These are phyloP conservation scores for Suillus luteus DNA, from an alignment of 768 basidiomycete species.

Conservation along the genomic window DNA sequence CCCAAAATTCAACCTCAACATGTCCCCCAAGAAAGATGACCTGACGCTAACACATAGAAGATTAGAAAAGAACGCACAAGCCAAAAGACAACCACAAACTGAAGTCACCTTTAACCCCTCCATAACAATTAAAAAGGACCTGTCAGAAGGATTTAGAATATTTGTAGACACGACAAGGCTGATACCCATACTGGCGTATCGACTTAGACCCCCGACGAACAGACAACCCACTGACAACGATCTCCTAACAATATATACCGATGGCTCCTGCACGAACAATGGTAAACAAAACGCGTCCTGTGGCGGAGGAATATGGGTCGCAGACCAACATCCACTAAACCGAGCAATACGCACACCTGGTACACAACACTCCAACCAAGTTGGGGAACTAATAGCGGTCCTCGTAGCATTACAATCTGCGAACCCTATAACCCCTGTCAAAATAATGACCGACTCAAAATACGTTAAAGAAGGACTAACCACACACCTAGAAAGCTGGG, in stretches of 20 bases:
- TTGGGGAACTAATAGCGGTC: conserved; percentile 16
- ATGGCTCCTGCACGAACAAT: conserved; percentile 26
- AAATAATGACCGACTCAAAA: neutral
- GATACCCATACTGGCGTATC: rapidly evolving
- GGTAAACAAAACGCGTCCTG: conserved; percentile 18
- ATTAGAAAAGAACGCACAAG: conserved; percentile 10
- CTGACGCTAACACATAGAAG: conserved; percentile 11
- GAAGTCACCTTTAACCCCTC: conserved; percentile 10
- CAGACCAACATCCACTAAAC: neutral
- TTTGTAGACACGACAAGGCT: neutral
- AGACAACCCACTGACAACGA: neutral
- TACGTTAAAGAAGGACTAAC: neutral
- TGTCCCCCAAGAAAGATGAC: neutral
- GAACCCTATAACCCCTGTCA: neutral
- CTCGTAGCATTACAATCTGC: neutral
- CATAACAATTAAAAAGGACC: rapidly evolving
- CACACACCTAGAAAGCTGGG: too few species aligned
- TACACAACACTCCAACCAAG: conserved; percentile 16
- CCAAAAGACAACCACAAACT: rapidly evolving
- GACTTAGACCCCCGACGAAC: neutral
- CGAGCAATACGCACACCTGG: neutral
- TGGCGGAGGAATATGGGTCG: conserved; percentile 20
- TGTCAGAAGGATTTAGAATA: neutral
- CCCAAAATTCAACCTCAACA: neutral
- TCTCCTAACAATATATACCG: conserved; percentile 21